Base-by-base conservation (phyloP, 441 rosid genomes). In the Brassica hybrid region DNA sequence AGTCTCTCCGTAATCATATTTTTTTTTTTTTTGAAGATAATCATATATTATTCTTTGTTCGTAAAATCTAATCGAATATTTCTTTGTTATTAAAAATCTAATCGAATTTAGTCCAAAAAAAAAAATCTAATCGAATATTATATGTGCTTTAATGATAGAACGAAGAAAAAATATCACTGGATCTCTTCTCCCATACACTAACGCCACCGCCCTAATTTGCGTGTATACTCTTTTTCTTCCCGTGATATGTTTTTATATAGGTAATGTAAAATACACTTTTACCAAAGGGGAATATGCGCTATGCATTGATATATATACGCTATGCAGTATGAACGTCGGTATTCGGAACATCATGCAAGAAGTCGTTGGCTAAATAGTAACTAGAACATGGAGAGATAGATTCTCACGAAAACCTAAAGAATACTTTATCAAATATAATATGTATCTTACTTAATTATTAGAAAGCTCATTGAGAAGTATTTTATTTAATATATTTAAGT, bases 101-200 rank as follows among this genome's bases (percentile, higher is more conserved):
- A 19, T 19, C 21, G 21, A 19, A 19, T 19, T 19, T 19, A 19
- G 21, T 19, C 1, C 1, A 19, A 19, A 19, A 19, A 27, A 27
- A 45, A 13, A 41, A 45, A 45, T 45, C 54, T 45, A 45, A n/a
- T 13, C 54, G 54, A 36, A 56, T 32, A 7, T 48, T 72, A 10
- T 61, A 13, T 30, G 7, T 61, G 17, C 30, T 70, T 48, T 75
- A 18, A 7, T 50, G 18, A 45, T 45, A 30, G 6, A 36, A 14
- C 19, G 58, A 23, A n/a, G 19, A 76, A 23, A 21, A 38, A 27
- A 69, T 36, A 48, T 61, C 69, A 32, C 25, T 9, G 1, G 56
- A 75, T 48, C 17, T 27, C 64, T 76, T 76, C 65, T 63, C 43
- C 70, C 34, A 63, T 17, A 70, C 71, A 38, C 65, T 38, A 23